A percentile compares a stretch with the other conserved stretches of the same genome.
phyloP scores from a whole-genome alignment of 495 filamentous ascomycete genomes.

The Pseudotulostoma volvatum region DNA sequence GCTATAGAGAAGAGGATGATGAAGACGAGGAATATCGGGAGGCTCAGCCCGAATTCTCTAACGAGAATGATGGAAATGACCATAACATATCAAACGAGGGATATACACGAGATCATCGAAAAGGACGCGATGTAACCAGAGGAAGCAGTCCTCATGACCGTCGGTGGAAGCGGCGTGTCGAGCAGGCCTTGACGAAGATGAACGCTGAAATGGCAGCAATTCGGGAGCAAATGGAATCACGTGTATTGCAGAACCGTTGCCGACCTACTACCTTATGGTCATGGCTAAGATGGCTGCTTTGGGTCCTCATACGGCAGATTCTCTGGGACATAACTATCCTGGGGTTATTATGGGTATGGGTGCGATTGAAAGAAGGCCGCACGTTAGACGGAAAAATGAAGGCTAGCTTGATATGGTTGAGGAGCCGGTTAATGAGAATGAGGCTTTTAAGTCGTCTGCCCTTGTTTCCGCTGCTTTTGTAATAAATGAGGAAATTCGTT shows the following conservation, averaged over 20 bases:
- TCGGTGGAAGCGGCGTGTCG: constrained; percentile 68
- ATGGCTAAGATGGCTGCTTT: constrained; percentile 61
- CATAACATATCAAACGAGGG: constrained; percentile 8
- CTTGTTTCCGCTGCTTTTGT: constrained; percentile 12
- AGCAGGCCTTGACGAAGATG: constrained; percentile 75
- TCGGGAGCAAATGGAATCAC: constrained; percentile 71
- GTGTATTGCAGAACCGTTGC: constrained; percentile 12
- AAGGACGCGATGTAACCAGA: neutral
- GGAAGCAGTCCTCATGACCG: constrained; percentile 11
- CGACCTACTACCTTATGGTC: constrained; percentile 40
- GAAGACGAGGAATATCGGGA: constrained; percentile 33
- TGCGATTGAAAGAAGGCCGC: constrained; percentile 59
- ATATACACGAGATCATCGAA: neutral
- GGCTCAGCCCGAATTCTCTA: constrained; percentile 21
- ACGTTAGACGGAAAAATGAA: constrained; percentile 63
- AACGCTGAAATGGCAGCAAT: constrained; percentile 89
- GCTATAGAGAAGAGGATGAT: constrained; percentile 39
- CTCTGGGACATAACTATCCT: constrained; percentile 55
- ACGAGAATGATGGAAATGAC: constrained; percentile 21
- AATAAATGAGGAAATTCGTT: no score
- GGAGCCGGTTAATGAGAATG: constrained; percentile 40
- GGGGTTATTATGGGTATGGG: constrained; percentile 55
- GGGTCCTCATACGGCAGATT: constrained; percentile 55
- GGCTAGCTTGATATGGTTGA: constrained; percentile 42
- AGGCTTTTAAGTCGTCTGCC: constrained; percentile 14